Base-by-base conservation (phyloP, 257 asterid genomes). In the Datura wrightii region DNA sequence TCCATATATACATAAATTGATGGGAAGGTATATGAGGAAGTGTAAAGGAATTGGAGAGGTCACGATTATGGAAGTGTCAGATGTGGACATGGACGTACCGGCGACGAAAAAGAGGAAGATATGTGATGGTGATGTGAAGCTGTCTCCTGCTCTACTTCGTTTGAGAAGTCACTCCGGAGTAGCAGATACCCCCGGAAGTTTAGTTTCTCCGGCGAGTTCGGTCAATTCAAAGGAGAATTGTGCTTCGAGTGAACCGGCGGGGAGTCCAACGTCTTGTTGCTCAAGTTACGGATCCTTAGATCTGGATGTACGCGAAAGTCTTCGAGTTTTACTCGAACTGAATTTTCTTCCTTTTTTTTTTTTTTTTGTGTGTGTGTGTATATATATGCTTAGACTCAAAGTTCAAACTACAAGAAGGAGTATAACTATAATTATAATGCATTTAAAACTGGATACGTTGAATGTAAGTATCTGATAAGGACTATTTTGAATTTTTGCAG, bases 31-130 rank as follows among this genome's bases (percentile, higher is more conserved):
- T 50, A 53, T 58, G 87, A 85, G 65, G 6, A 80, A 86, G 85
- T 69, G 87, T 13, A 48, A 86, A 76, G 86, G 69, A 78, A 79
- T 79, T 72, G 90, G 84, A 67, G 87, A 89, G 79, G 86, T 69
- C 37, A n/a, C 56, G 31, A 84, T 55, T 5, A 82, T 56, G 88
- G 83, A 89, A 70, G n/a, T 67, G 58, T 60, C 83, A 56, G 85
- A 83, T 83, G 66, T 34, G 31, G 86, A 79, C 71, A 39, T 55
- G 69, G 83, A 85, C 39, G 71, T 83, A 84, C 80, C 80, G 8
- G 42, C 31, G 67, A 74, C 81, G 65, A 89, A 87, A 36, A 93
- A 90, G 89, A 89, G 97, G 86, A 93, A 91, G 85, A 60, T 65
- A 48, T 39, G 4, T 31, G 34, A 52, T 5, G 87, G 42, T 54